Base-by-base conservation (phyloP, 2,329 filamentous ascomycete species). In the Magnaporthiopsis rhizophila region DNA sequence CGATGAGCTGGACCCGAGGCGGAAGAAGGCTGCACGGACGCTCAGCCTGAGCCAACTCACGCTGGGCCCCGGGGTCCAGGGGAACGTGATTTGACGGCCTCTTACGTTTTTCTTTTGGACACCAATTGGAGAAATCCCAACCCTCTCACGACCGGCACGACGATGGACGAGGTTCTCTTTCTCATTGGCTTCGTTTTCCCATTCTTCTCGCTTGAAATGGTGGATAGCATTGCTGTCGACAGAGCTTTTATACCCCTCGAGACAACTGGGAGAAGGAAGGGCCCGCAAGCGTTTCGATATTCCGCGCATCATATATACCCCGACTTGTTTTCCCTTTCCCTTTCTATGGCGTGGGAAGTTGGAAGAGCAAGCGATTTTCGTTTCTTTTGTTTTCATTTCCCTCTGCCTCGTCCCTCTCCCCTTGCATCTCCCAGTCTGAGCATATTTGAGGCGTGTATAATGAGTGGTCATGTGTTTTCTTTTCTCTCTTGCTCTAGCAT, bases 31-130 rank as follows among this genome's bases (percentile, higher is more conserved):
- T 1, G 85, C 84, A 28, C 83, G 84, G 67, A 88, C 86, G 58
- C 79, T 91, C 70, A 90, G 84, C 34, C 77, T 89, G 13, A 85
- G 84, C 66, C 84, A 86, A 70, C 73, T 88, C 69, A 87, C 85
- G 0, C 75, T 67, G 24, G 63, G 67, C 57, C 69, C 68, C 62
- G 65, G 62, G 12, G 18, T 24, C 61, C 66, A 21, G 64, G 58
- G 64, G 58, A 45, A 50, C 21, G 58, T 60, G 26, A 45, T 60
- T 30, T 63, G 26, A 6, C 18, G 28, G 11, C 13, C 38, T 61
- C 15, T 58, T 61, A n/a, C 56, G 34, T 36, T 7, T 62, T 62
- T 9, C n/a, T n/a, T 61, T 38, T 62, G 18, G 5, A 57, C 36
- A 62, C 34, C 58, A 34, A 61, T 57, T 62, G 18, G 21, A 9